Conservation (phyloP, 345 rosid genomes). For the Pistacia integerrima region DNA sequence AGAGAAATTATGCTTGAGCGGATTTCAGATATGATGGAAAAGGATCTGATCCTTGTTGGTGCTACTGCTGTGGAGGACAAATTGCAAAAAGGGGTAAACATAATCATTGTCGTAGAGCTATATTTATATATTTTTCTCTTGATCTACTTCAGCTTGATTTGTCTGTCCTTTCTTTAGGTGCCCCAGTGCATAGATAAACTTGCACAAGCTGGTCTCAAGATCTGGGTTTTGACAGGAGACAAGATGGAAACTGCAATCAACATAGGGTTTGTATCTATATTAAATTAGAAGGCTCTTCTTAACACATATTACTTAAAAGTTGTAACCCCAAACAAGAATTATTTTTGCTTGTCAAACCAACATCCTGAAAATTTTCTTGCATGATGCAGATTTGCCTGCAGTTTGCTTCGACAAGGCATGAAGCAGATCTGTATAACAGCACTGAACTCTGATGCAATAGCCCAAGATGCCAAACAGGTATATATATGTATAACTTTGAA, state of each 20-base stretch:
- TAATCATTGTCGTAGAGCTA: conserved; percentile 17
- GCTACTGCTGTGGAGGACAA: conserved; percentile 99
- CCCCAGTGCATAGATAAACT: conserved; percentile 98
- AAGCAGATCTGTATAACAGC: conserved; percentile 74
- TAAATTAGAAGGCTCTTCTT: conserved; percentile 12
- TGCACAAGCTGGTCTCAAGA: conserved; percentile 95
- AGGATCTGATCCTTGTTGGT: conserved; percentile 83
- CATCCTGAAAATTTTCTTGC: conserved; percentile 22
- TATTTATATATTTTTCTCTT: conserved; percentile 8
- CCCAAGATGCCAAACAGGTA: conserved; percentile 70
- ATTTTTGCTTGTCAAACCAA: conserved; percentile 10
- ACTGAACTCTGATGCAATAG: conserved; percentile 47
- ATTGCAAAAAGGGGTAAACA: conserved; percentile 85
- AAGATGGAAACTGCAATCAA: conserved; percentile 99
- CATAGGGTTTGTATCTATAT: conserved; percentile 68
- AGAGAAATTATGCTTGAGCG: conserved; percentile 78
- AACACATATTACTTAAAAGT: conserved; percentile 17
- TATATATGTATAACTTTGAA: conserved; percentile 17
- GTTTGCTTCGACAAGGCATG: conserved; percentile 98
- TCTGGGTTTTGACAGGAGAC: conserved; percentile 99
- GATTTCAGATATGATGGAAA: conserved; percentile 84
- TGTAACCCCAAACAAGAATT: conserved; percentile 16
- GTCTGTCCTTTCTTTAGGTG: conserved; percentile 50
- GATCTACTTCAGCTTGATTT: conserved; percentile 26
- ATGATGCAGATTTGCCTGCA: conserved; percentile 77